Evolutionary conservation across 176 grass and related monocot genomes (phyloP), one percentile per base, ranked within the genome.

Genomic region (Tillandsia leiboldiana): DNA sequence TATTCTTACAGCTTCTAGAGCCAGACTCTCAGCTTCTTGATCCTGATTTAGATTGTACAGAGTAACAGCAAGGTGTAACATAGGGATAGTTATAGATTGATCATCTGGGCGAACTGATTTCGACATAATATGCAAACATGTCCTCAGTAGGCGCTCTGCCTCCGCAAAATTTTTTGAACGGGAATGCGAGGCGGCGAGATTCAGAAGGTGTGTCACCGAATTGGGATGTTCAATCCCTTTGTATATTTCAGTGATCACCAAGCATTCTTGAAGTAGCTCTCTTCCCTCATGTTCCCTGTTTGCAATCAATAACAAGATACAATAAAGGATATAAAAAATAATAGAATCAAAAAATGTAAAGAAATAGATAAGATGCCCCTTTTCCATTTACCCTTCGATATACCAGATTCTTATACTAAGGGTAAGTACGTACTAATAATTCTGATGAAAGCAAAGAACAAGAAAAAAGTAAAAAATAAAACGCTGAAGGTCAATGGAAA

Each of bases 21-120:
- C 81, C 73, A 83, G 74, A 47, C 12, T 67, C 22, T 83, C 81
- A 28, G 81, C 81, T 72, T 83, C 81, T 73, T 83, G 64, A 68
- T 77, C 53, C 65, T 42, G 63, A 51, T 63, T 78, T 63, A 73
- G 70, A 68, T 78, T 68, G 70, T 73, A 83, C 26, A 83, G 54
- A 63, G 71, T 73, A 33, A 83, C 81, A 11, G 81, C 69, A 68
- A 83, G 81, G 63, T 83, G 81, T 72, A 83, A 61, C 75, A 73
- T 78, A 52, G 81, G 81, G 63, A 73, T 69, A 18, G 74, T 69
- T 66, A 77, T 63, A 18, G 81, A 71, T 22, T 69, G 81, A 64
- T 83, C 57, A 22, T 28, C 52, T 18, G 63, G 75, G 9, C 75
- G 69, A 26, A 73, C 15, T 54, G 75, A 56, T 67, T 59, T 83